Percentiles rank a stretch among this genome's conserved stretches.
phyloP scores from a whole-genome alignment of 345 rosid genomes.

The Eucalyptus regnans region DNA sequence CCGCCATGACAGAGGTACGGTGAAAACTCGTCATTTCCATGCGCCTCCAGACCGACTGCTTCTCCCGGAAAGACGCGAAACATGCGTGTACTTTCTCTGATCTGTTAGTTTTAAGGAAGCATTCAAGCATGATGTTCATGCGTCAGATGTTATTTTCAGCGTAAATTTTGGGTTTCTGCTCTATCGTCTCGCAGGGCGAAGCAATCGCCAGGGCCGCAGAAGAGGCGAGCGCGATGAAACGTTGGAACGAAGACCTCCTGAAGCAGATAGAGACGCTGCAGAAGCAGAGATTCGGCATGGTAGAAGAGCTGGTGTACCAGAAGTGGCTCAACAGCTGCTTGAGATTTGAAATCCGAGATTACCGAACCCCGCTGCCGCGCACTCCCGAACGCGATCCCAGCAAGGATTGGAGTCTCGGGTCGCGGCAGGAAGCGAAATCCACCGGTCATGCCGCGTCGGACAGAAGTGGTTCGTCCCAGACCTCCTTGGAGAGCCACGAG shows the following conservation, averaged over 20 bases:
- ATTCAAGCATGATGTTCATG: rapidly evolving
- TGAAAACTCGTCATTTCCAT: neutral
- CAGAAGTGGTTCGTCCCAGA: neutral
- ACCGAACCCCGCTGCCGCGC: neutral
- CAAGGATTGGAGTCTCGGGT: neutral
- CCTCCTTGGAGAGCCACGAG: constrained; percentile 2
- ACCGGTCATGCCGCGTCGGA: neutral
- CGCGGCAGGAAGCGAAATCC: neutral
- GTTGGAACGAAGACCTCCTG: neutral
- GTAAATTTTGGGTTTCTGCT: neutral
- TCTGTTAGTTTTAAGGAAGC: neutral
- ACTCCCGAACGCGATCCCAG: neutral
- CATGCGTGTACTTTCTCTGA: neutral
- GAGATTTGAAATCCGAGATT: constrained; percentile 10
- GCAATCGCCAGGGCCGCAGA: neutral
- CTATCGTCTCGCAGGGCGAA: constrained; percentile 1
- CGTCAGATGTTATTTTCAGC: rapidly evolving
- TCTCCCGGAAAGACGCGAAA: neutral
- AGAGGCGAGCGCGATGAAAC: neutral
- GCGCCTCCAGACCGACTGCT: neutral
- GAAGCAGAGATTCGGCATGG: constrained; percentile 15
- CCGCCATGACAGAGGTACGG: constrained; percentile 8
- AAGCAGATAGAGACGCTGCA: constrained; percentile 17
- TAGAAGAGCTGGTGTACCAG: constrained; percentile 30
- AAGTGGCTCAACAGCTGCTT: constrained; percentile 26